Conservation (phyloP, 2,329 filamentous ascomycete genomes). For the Calonectria honghensis region DNA sequence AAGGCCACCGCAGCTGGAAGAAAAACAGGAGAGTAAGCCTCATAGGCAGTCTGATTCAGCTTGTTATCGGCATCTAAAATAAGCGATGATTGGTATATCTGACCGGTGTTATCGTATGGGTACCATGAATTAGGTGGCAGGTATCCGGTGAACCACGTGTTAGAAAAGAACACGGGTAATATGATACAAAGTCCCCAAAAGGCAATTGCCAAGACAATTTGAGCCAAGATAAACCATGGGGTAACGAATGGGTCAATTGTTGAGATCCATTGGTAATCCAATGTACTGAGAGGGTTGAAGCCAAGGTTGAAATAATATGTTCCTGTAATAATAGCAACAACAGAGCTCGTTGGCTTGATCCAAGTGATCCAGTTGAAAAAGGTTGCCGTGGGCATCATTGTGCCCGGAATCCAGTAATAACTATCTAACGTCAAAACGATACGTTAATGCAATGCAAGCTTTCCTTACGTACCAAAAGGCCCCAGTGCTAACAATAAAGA, state of each 20-base stretch:
- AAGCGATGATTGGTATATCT: slow-evolving; percentile 74
- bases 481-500: slow-evolving; percentile 72
- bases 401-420: slow-evolving; percentile 78
- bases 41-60: slow-evolving; percentile 77
- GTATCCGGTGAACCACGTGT: neutral
- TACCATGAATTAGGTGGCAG: neutral
- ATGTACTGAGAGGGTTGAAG: slow-evolving; percentile 75
- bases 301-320: slow-evolving; percentile 75
- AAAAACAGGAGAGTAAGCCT: slow-evolving; percentile 75
- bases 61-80: slow-evolving; percentile 73
- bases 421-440: neutral
- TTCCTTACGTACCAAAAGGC: slow-evolving; percentile 61
- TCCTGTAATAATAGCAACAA: slow-evolving; percentile 71
- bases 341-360: slow-evolving; percentile 64
- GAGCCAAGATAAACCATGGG: slow-evolving; percentile 69
- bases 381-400: slow-evolving; percentile 75
- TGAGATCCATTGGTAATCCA: slow-evolving; percentile 70
- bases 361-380: slow-evolving; percentile 75
- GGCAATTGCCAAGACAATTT: slow-evolving; percentile 69
- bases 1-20: neutral
- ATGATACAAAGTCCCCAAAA: neutral
- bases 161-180: neutral
- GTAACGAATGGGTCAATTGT: slow-evolving; percentile 69
- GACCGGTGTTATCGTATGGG: slow-evolving; percentile 75
- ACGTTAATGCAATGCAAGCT: too few relatives aligned